A percentile compares a stretch with the other conserved stretches of the same genome.
These are phyloP conservation scores for Hypoxylon sp. DNA, from an alignment of 2,329 filamentous ascomycete genomes.

Conservation along the genomic window DNA sequence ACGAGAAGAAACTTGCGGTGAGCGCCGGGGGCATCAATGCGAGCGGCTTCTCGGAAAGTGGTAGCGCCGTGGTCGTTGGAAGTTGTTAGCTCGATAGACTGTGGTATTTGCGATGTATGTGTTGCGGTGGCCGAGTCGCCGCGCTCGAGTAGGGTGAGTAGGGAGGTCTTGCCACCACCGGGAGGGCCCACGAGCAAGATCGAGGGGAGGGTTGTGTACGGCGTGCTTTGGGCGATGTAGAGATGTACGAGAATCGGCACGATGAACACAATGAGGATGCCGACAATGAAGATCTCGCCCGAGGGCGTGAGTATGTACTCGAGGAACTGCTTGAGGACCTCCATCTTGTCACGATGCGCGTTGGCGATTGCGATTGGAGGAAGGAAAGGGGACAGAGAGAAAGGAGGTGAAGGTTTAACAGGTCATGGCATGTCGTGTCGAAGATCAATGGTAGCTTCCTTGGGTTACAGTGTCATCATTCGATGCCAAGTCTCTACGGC, in stretches of 20 bases:
- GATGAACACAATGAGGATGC: constrained; percentile 77
- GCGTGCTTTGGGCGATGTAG: constrained; percentile 76
- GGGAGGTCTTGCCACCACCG: constrained; percentile 87
- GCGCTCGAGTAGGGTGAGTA: constrained; percentile 81
- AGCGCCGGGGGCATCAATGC: constrained; percentile 67
- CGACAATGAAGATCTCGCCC: constrained; percentile 73
- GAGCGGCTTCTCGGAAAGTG: constrained; percentile 66
- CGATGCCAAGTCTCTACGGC: constrained; percentile 39
- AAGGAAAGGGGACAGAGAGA: constrained; percentile 15
- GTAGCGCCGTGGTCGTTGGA: constrained; percentile 61
- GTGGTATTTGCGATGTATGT: constrained; percentile 68
- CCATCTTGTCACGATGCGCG: constrained; percentile 52
- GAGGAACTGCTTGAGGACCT: constrained; percentile 59
- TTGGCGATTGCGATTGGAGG: constrained; percentile 4
- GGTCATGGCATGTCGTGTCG: constrained; percentile 25
- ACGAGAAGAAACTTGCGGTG: constrained; percentile 81
- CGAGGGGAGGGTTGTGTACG: constrained; percentile 78
- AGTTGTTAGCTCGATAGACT: constrained; percentile 69
- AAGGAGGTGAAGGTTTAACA: constrained; percentile 22
- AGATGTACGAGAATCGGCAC: constrained; percentile 84
- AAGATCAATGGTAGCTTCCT: constrained; percentile 30
- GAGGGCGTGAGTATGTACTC: constrained; percentile 73
- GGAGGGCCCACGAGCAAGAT: constrained; percentile 87
- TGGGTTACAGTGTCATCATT: constrained; percentile 45
- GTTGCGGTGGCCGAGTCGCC: constrained; percentile 63